Conservation (phyloP, 2,329 filamentous ascomycete species). For the Penicillium sp. region DNA sequence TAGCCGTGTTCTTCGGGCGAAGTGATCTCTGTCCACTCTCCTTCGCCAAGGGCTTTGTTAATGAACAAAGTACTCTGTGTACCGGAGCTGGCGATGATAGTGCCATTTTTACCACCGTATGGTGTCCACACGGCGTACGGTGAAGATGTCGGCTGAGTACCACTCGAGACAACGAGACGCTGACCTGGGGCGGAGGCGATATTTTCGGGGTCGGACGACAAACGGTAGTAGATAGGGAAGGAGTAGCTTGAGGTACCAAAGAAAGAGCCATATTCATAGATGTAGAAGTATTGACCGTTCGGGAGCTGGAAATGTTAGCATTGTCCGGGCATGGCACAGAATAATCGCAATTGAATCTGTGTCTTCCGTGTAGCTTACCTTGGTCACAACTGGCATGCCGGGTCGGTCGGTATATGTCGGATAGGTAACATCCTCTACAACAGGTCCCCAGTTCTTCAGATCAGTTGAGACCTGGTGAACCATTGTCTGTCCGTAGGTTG, state of each 20-base stretch:
- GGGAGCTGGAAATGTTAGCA: constrained; percentile 47
- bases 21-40: constrained; percentile 49
- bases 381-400: constrained; percentile 65
- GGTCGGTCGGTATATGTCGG: constrained; percentile 63
- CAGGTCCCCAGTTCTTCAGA: constrained; percentile 59
- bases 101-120: constrained; percentile 49
- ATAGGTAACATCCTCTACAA: constrained; percentile 58
- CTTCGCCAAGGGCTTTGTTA: constrained; percentile 47
- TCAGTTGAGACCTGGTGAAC: constrained; percentile 63
- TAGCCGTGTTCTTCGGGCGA: constrained; percentile 47
- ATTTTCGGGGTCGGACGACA: constrained; percentile 48
- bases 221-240: constrained; percentile 57
- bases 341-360: too few relatives aligned
- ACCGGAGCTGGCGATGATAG: constrained; percentile 50
- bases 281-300: constrained; percentile 62
- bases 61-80: constrained; percentile 47
- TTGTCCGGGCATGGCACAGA: neutral
- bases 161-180: constrained; percentile 47
- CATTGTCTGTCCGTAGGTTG: constrained; percentile 65
- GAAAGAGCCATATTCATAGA: constrained; percentile 60
- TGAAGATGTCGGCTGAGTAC: constrained; percentile 44
- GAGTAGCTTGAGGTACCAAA: constrained; percentile 34
- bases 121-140: constrained; percentile 57
- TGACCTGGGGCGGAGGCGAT: constrained; percentile 46
- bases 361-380: constrained; percentile 17